Percentiles rank a stretch among this genome's conserved stretches.
phyloP scores from a whole-genome alignment of 176 grass and related monocot species.

The Thinopyrum elongatum region DNA sequence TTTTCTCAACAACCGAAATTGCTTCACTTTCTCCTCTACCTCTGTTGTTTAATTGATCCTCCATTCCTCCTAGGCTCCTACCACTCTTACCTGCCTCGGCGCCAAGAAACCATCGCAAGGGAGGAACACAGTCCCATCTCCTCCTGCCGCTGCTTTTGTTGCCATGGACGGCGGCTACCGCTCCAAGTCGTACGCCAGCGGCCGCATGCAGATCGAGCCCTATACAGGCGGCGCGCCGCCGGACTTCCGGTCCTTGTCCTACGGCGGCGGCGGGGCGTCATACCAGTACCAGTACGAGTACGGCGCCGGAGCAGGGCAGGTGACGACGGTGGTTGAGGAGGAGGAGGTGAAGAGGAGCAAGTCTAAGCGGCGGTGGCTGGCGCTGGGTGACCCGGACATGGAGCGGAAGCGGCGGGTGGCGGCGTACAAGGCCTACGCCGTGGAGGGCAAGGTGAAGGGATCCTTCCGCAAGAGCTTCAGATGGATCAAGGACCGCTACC shows the following conservation, averaged over 20 bases:
- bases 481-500: slow-evolving; percentile 85
- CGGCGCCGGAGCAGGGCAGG: neutral
- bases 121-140: neutral
- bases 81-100: neutral
- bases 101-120: neutral
- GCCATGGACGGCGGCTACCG: slow-evolving; percentile 43
- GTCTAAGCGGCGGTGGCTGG: slow-evolving; percentile 55
- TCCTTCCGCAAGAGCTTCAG: slow-evolving; percentile 82
- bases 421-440: slow-evolving; percentile 74
- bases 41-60: neutral
- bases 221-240: slow-evolving; percentile 47
- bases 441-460: slow-evolving; percentile 77
- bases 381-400: slow-evolving; percentile 64
- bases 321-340: neutral
- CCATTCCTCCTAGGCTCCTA: no score
- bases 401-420: slow-evolving; percentile 81
- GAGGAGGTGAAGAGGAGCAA: slow-evolving; percentile 34
- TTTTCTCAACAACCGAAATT: slow-evolving; percentile 3
- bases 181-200: slow-evolving; percentile 66
- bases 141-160: neutral
- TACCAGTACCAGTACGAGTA: slow-evolving; percentile 47
- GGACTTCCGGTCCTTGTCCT: slow-evolving; percentile 45
- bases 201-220: slow-evolving; percentile 60
- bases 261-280: slow-evolving; percentile 7
- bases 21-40: neutral